Evolutionary conservation across 768 basidiomycete species (phyloP), one percentile per base, ranked within the genome.

Genomic region (Serendipita vermifera): DNA sequence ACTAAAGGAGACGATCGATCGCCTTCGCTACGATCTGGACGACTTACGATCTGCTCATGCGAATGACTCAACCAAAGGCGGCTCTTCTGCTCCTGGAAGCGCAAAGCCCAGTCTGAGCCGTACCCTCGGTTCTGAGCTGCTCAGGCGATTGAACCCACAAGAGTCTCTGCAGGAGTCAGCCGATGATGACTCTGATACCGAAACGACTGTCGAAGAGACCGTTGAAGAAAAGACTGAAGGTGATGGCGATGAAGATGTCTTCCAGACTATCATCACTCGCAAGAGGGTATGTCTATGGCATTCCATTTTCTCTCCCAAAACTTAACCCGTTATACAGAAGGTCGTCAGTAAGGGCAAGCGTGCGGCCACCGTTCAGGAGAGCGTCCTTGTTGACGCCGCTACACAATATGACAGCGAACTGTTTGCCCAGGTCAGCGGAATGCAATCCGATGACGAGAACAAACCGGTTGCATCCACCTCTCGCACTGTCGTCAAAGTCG

Each of bases 1-100:
- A 64, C 74, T 97, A 58, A 94, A 94, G 66, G 93, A 97, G 74
- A 96, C 92, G 1, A 97, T 97, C 62, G 92, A 96, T 66, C 78
- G 91, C 43, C 83, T 96, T 79, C 77, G 88, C 31, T 94, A 85
- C 61, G 93, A 97, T 63, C 80, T 97, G 76, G 92, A 97, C 62
- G 90, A 93, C 69, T 79, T 93, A 75, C 76, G 90, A 36, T 79
- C 71, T 54, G 70, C 67, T 43, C 65, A 65, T 46, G 71, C 73
- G 3, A 66, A 70, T 35, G 68, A 61, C 36, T 66, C 68, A 36
- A 69, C 68, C n/a, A 62, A 59, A 20, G 66, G 64, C 36, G 64
- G 66, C 11, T 54, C 57, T 27, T 26, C 31, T 1, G 71, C 70
- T 11, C 67, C 71, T 0, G 68, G 70, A 13, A 77, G 75, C 48